These are phyloP conservation scores for Porphyra umbilicalis DNA, from an alignment of 31 red algal genomes.

Conservation along the genomic window DNA sequence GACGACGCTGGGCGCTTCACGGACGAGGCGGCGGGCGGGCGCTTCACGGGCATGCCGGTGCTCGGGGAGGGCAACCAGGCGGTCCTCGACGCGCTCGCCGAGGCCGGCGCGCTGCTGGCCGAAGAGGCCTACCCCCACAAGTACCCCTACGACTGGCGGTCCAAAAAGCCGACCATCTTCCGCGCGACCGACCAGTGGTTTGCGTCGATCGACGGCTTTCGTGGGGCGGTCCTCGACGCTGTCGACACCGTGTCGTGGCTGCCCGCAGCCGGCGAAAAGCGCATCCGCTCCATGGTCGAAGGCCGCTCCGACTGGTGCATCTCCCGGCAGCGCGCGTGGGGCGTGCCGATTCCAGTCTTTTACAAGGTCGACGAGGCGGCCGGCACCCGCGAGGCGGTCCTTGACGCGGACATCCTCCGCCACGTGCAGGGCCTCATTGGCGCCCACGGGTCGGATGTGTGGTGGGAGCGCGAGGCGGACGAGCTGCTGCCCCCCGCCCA, in stretches of 20 bases:
- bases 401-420: constrained; percentile 64
- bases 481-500: constrained; percentile 68
- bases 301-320: constrained; percentile 97
- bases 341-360: constrained; percentile 99
- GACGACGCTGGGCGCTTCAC: constrained; percentile 94
- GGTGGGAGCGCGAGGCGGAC: constrained; percentile 84
- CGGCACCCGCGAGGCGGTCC: constrained; percentile 48
- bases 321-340: constrained; percentile 92
- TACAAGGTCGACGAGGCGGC: constrained; percentile 43
- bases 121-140: constrained; percentile 92
- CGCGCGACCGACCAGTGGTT: constrained; percentile 99
- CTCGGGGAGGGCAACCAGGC: constrained; percentile 71
- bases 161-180: constrained; percentile 97
- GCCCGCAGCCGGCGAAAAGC: constrained; percentile 63
- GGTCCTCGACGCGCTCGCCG: constrained; percentile 48
- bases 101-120: constrained; percentile 43
- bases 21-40: constrained; percentile 70
- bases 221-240: constrained; percentile 60
- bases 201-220: constrained; percentile 81
- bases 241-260: constrained; percentile 77
- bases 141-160: constrained; percentile 98
- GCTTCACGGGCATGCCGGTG: constrained; percentile 67
- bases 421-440: constrained; percentile 52
- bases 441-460: constrained; percentile 76
- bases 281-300: constrained; percentile 90